Conservation (phyloP, 2,329 filamentous ascomycete genomes). For the Sporothrix euskadiensis region DNA sequence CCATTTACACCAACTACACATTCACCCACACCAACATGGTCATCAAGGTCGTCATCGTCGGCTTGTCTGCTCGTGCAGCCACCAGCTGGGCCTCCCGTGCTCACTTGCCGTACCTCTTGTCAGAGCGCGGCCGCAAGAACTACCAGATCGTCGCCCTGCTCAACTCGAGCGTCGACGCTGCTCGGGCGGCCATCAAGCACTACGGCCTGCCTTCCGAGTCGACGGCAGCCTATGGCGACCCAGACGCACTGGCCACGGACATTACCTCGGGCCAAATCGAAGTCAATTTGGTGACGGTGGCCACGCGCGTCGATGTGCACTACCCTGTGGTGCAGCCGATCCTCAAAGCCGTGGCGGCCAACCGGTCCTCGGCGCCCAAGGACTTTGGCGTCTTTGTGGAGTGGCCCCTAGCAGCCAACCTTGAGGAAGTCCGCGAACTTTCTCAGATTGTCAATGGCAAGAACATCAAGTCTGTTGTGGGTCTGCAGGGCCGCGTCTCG, state of each 20-base stretch:
- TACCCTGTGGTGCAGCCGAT: constrained; percentile 48
- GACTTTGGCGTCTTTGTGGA: constrained; percentile 48
- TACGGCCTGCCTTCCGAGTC: constrained; percentile 40
- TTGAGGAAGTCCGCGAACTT: constrained; percentile 42
- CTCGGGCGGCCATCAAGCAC: constrained; percentile 47
- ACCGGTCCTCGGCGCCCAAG: constrained; percentile 40
- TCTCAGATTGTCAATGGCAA: constrained; percentile 18
- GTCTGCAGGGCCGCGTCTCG: constrained; percentile 52
- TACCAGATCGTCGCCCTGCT: constrained; percentile 55
- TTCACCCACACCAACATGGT: background rate
- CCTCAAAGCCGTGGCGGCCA: constrained; percentile 46
- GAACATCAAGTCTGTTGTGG: constrained; percentile 45
- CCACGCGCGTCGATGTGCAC: constrained; percentile 57
- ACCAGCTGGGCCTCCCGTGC: constrained; percentile 38
- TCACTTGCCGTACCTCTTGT: constrained; percentile 61
- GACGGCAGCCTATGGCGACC: constrained; percentile 51
- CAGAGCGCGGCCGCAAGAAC: constrained; percentile 44
- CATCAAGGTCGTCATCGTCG: constrained; percentile 30
- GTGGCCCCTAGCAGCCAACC: constrained; percentile 57
- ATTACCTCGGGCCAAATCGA: constrained; percentile 46
- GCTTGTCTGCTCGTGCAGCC: constrained; percentile 28
- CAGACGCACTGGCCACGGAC: constrained; percentile 51
- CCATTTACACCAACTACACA: background rate
- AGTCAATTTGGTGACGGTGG: constrained; percentile 57
- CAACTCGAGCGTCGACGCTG: constrained; percentile 50